Percentiles rank a stretch among this genome's conserved stretches.
Conservation (phyloP, 2,329 filamentous ascomycete species). For the Colletotrichum tropicale region DNA sequence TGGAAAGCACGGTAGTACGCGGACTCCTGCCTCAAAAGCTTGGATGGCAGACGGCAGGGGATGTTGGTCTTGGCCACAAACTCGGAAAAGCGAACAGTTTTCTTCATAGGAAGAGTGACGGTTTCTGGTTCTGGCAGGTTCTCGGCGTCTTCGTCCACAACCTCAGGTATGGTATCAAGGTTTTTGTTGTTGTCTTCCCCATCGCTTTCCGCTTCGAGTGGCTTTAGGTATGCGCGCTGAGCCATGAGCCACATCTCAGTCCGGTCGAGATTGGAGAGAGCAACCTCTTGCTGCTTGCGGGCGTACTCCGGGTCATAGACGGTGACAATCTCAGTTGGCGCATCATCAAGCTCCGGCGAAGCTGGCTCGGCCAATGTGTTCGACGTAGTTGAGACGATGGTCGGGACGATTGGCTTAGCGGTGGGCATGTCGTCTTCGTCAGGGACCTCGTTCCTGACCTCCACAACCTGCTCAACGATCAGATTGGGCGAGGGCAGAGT, state of each 20-base stretch:
- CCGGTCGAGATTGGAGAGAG: constrained; percentile 78
- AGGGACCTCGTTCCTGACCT: constrained; percentile 54
- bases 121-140: constrained; percentile 31
- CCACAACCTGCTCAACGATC: constrained; percentile 72
- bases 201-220: constrained; percentile 56
- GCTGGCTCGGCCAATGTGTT: constrained; percentile 33
- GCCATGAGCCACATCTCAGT: constrained; percentile 87
- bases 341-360: constrained; percentile 59
- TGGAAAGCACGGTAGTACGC: constrained; percentile 91
- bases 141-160: constrained; percentile 32
- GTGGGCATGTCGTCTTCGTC: constrained; percentile 70
- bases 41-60: constrained; percentile 55
- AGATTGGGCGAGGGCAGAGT: constrained; percentile 33
- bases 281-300: constrained; percentile 72
- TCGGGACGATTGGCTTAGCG: constrained; percentile 53
- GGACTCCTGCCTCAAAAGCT: constrained; percentile 66
- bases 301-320: constrained; percentile 80
- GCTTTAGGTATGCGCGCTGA: constrained; percentile 78
- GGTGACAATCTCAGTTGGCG: constrained; percentile 67
- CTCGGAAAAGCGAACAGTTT: constrained; percentile 77
- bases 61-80: constrained; percentile 47
- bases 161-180: constrained; percentile 40
- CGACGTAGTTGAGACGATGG: constrained; percentile 32
- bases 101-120: constrained; percentile 55
- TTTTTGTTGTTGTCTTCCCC: constrained; percentile 15